Evolutionary conservation across 441 rosid species (phyloP).

Genomic region (Daphne laureola): DNA sequence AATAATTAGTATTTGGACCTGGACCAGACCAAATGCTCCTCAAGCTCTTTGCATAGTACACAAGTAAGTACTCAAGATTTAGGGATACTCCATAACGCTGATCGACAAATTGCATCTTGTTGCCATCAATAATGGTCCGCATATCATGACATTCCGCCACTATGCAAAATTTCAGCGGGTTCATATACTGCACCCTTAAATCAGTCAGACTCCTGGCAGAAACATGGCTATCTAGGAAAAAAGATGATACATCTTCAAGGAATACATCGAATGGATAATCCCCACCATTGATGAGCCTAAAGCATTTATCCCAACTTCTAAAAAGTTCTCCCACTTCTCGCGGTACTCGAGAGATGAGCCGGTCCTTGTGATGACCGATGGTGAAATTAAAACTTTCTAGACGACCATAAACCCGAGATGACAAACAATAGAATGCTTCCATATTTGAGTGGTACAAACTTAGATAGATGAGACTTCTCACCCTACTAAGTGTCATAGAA

Average conservation of each 20-base stretch:
- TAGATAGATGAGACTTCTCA: neutral
- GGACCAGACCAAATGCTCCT: slow-evolving; percentile 9
- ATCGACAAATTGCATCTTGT: neutral
- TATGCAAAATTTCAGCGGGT: slow-evolving; percentile 1
- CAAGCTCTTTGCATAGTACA: slow-evolving; percentile 14
- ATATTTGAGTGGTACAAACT: neutral
- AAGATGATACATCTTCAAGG: neutral
- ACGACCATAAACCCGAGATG: neutral
- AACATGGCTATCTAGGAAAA: slow-evolving; percentile 5
- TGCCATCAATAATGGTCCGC: slow-evolving; percentile 3
- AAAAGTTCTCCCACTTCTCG: slow-evolving; percentile 1
- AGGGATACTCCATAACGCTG: neutral
- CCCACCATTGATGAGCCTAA: slow-evolving; percentile 4
- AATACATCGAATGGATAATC: neutral
- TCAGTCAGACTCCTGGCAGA: neutral
- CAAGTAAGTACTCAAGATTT: slow-evolving; percentile 7
- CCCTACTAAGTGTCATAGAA: neutral
- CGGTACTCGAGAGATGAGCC: slow-evolving; percentile 13
- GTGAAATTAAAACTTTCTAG: slow-evolving; percentile 9
- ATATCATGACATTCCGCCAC: slow-evolving; percentile 8
- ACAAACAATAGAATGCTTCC: neutral
- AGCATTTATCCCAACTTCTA: slow-evolving; percentile 8
- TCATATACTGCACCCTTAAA: neutral
- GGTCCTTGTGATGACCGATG: slow-evolving; percentile 14
- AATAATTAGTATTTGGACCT: neutral